Evolutionary conservation across 2,329 filamentous ascomycete species (phyloP), one percentile per base, ranked within the genome.

Genomic region (Colletotrichum theobromicola): DNA sequence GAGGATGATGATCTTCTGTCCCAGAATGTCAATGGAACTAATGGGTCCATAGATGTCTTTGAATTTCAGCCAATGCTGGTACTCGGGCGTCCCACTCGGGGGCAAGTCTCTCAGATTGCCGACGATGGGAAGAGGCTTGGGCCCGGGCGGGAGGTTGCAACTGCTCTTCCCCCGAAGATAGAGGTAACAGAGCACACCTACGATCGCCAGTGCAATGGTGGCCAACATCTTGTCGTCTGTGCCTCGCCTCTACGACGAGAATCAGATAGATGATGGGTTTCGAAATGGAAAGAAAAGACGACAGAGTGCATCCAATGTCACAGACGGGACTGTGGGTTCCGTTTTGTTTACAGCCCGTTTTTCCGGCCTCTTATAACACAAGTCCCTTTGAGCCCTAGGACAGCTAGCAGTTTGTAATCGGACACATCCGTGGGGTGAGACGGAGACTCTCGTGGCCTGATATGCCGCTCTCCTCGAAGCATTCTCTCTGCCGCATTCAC

Each of bases 61-160:
- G 69, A 82, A 79, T 58, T 80, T 77, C 4, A 83, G 67, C 83
- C 83, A 85, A 70, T 84, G 81, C 60, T 80, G 72, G 75, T 76
- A 82, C 46, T 84, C 82, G 3, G 77, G 79, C 12, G 65, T 61
- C 7, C 79, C 80, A 3, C 75, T 67, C 2, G 81, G 78, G 2
- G 87, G 87, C 18, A 88, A 77, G 74, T 89, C 86, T 5, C 78
- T 77, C 16, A 88, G 73, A 76, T 89, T 89, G 5, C 88, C 88
- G 12, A 89, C 42, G 4, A 89, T 63, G 0, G 86, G 85, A 15
- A 85, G 76, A 1, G 80, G 80, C 10, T 67, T 80, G 76, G 77
- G 83, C 57, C 77, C 82, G 65, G 76, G 82, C 58, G 71, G 80
- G 4, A 63, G 60, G 26, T 57, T 66, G 30, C 5, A 42, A 32